Evolutionary conservation across 768 basidiomycete genomes (phyloP), one percentile per base, ranked within the genome.

Genomic region (Tulasnella sp.): DNA sequence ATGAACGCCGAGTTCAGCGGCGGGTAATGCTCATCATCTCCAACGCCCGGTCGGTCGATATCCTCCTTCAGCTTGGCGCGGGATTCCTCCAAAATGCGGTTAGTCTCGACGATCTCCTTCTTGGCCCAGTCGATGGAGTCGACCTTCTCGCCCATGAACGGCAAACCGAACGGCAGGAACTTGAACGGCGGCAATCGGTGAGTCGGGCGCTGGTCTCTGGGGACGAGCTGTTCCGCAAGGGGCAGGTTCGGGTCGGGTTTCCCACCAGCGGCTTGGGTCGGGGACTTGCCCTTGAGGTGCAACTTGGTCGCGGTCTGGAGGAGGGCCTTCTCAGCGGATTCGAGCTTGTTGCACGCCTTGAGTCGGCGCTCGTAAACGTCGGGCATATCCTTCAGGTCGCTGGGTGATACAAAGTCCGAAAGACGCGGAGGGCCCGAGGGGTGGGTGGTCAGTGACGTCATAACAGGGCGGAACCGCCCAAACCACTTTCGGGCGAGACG

Each of bases 121-220:
- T 91, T 83, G 22, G 89, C 87, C 94, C 95, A 97, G 1, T 94
- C 89, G 77, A 98, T 94, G 2, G 91, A 87, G 81, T 98, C 97
- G 17, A 98, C 95, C 79, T 96, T 91, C 79, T 92, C 79, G 8
- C 97, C 97, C 3, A 87, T 81, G 32, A 96, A 82, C 1, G 87
- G 87, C 32, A 90, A 80, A 9, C 83, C 82, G 72, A 87, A 85
- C 0, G 85, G 86, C 62, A 87, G 42, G 77, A 9, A 72, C 63
- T 63, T 63, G 36, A 62, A 63, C 17, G 62, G 36, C 16, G 41
- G 32, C 6, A 95, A 86, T 59, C 89, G 87, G 78, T 93, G 92
- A 0, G 87, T 87, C 0, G 96, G 97, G 1, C 96, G 86, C 76
- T 92, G 82, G 32, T 85, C 84, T 26, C 80, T 81, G 1, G 94